Conservation (phyloP, 192 early-diverging fungal species). For the Coemansia sp. region DNA sequence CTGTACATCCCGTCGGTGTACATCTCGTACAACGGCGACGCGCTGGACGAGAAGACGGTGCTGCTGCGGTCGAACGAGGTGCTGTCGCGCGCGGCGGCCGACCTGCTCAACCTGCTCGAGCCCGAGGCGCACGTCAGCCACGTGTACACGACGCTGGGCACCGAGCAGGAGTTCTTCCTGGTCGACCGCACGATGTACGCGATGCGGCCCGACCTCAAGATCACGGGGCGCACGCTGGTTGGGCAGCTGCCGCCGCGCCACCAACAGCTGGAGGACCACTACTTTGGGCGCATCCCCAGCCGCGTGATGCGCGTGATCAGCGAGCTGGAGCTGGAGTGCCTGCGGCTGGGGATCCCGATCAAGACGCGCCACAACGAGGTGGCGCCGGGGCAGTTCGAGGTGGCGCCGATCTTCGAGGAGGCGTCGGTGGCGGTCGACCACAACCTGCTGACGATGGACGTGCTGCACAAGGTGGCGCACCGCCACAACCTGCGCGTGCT, state of each 20-base stretch:
- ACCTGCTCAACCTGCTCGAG: constrained; percentile 79
- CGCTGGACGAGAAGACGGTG: constrained; percentile 98
- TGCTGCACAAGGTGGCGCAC: constrained; percentile 96
- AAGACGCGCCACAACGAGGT: constrained; percentile 99
- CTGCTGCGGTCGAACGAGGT: constrained; percentile 91
- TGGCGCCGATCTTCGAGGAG: constrained; percentile 99
- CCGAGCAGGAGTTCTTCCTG: constrained; percentile 99
- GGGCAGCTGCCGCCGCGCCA: constrained; percentile 95
- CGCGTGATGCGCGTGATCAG: constrained; percentile 90
- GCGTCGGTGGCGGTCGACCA: constrained; percentile 96
- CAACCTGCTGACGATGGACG: constrained; percentile 98
- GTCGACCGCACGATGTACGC: constrained; percentile 95
- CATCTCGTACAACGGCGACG: constrained; percentile 99
- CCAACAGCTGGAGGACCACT: constrained; percentile 99
- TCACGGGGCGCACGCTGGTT: constrained; percentile 91
- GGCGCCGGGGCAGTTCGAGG: constrained; percentile 97
- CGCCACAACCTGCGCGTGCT: constrained; percentile 95
- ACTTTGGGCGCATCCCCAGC: constrained; percentile 97
- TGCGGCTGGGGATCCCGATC: constrained; percentile 93
- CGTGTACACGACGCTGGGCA: constrained; percentile 92
- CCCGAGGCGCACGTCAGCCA: constrained; percentile 71
- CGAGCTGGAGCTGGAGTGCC: constrained; percentile 94
- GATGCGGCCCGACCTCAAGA: constrained; percentile 96
- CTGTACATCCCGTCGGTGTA: constrained; percentile 98
- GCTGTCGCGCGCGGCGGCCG: constrained; percentile 78